These are phyloP conservation scores for Citrus maxima DNA, from an alignment of 345 rosid species.

Conservation along the genomic window DNA sequence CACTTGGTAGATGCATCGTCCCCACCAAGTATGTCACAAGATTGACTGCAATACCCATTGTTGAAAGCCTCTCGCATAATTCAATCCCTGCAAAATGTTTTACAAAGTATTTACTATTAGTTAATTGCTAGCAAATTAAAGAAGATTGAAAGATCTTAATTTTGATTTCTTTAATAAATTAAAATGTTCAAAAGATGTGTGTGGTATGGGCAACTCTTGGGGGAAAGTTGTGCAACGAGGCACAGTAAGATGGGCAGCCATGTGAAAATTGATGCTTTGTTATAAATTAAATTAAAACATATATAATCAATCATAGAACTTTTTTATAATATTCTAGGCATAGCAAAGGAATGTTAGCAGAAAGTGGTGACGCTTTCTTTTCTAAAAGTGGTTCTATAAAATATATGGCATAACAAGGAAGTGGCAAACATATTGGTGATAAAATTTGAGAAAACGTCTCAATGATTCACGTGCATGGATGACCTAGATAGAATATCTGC, in stretches of 20 bases:
- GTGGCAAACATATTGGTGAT: constrained; percentile 5
- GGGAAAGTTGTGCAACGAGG: not conserved
- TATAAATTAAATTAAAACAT: not conserved
- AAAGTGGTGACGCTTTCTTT: constrained; percentile 13
- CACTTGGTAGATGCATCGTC: constrained; percentile 58
- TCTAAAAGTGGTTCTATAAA: constrained; percentile 1
- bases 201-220: not conserved
- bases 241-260: not conserved
- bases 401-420: not conserved
- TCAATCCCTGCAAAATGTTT: constrained; percentile 41
- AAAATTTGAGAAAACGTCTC: constrained; percentile 6
- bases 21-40: constrained; percentile 56
- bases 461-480: constrained; percentile 2
- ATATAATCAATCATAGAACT: not conserved
- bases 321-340: not conserved
- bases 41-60: constrained; percentile 67
- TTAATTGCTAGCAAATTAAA: no score
- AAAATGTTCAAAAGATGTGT: not conserved
- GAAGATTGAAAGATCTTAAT: no score
- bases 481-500: constrained; percentile 7
- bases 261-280: not conserved
- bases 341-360: constrained; percentile 5
- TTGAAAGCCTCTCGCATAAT: constrained; percentile 61
- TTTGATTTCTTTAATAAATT: not conserved
- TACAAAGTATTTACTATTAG: not conserved